These are phyloP conservation scores for Oligophagozyma castellii DNA, from an alignment of 1,139 yeast species.

Conservation along the genomic window DNA sequence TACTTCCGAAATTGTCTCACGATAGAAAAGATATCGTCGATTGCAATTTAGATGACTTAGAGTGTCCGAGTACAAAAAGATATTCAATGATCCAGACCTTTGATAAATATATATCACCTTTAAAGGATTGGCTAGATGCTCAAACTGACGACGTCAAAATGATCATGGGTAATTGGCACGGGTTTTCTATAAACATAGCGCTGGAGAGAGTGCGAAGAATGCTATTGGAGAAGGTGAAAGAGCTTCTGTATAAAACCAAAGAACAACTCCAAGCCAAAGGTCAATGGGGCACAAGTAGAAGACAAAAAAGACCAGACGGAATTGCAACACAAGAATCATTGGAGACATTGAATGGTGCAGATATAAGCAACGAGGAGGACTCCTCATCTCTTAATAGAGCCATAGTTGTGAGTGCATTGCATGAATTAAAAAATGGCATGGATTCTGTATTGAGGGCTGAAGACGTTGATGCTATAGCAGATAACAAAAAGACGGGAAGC, in stretches of 20 bases:
- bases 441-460: background rate
- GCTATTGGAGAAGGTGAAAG: constrained; percentile 12
- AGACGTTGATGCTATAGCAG: background rate
- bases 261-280: constrained; percentile 6
- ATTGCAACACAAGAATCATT: background rate
- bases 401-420: background rate
- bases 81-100: constrained; percentile 6
- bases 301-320: constrained; percentile 1
- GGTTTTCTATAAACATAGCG: constrained; percentile 6
- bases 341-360: background rate
- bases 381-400: background rate
- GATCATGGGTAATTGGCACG: constrained; percentile 7
- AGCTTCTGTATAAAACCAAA: constrained; percentile 10
- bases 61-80: constrained; percentile 4
- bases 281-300: constrained; percentile 2
- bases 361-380: background rate
- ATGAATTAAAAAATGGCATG: background rate
- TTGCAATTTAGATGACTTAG: constrained; percentile 9
- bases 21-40: constrained; percentile 3
- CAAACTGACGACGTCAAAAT: constrained; percentile 4
- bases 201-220: constrained; percentile 11
- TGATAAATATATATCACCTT: constrained; percentile 7
- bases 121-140: constrained; percentile 6
- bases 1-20: constrained; percentile 3
- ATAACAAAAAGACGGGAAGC: background rate